phyloP scores from a whole-genome alignment of 2,329 filamentous ascomycete genomes.

The Epichloe gansuensis region DNA sequence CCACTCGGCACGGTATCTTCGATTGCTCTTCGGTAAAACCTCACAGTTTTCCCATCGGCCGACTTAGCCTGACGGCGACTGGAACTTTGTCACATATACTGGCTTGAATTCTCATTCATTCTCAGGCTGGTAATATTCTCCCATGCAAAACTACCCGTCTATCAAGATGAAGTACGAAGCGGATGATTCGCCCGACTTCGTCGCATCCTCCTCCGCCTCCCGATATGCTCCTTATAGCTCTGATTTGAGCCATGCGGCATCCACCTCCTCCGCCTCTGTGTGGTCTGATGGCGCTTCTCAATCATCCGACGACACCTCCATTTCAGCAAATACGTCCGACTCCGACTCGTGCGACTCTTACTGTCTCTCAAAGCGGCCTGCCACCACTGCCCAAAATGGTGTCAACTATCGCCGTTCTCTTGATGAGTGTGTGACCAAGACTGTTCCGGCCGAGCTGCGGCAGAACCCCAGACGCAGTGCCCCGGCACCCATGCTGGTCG shows the following conservation, averaged over 20 bases:
- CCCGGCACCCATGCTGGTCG: slow-evolving; percentile 42
- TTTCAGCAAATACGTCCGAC: slow-evolving; percentile 49
- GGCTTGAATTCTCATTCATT: slow-evolving; percentile 16
- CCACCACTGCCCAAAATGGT: slow-evolving; percentile 11
- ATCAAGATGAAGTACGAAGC: slow-evolving; percentile 48
- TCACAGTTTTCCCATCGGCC: slow-evolving; percentile 32
- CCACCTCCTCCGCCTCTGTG: slow-evolving; percentile 63
- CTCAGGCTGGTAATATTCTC: slow-evolving; percentile 17
- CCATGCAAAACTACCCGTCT: slow-evolving; percentile 16
- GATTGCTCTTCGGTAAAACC: slow-evolving; percentile 18
- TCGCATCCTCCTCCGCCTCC: slow-evolving; percentile 24
- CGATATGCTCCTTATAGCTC: slow-evolving; percentile 53
- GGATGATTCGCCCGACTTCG: slow-evolving; percentile 40
- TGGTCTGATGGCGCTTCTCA: slow-evolving; percentile 66
- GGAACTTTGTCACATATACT: slow-evolving; percentile 25
- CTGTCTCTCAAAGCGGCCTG: slow-evolving; percentile 20
- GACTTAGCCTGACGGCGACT: slow-evolving; percentile 43
- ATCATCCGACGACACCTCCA: slow-evolving; percentile 55
- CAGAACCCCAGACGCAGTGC: slow-evolving; percentile 50
- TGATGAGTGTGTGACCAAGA: slow-evolving; percentile 23
- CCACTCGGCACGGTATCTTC: slow-evolving; percentile 20
- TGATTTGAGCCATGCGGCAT: slow-evolving; percentile 62
- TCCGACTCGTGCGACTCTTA: slow-evolving; percentile 35
- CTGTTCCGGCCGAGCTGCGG: slow-evolving; percentile 48
- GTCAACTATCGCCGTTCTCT: slow-evolving; percentile 13